Evolutionary conservation across 345 rosid species (phyloP).

Genomic region (Eucalyptus caleyi): DNA sequence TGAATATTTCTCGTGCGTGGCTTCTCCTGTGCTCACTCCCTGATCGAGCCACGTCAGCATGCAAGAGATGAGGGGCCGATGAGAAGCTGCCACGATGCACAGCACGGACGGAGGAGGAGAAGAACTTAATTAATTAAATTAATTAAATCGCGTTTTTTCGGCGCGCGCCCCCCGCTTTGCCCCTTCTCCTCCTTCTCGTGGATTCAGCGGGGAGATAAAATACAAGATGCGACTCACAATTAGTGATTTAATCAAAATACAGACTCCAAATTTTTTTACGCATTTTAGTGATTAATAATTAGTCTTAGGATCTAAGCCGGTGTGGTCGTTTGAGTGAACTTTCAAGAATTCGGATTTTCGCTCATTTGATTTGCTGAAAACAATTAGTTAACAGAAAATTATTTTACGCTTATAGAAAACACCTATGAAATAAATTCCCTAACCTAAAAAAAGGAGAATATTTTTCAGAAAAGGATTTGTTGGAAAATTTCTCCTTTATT

Average conservation of each 20-base stretch:
- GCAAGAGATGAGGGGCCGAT: not conserved
- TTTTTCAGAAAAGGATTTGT: not conserved
- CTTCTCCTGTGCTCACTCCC: not conserved
- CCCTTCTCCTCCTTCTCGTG: not conserved
- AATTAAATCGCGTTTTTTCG: too few relatives aligned
- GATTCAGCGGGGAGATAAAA: not conserved
- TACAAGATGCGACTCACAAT: not conserved
- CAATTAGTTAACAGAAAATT: fast-evolving
- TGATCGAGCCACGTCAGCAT: not conserved
- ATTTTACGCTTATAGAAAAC: too few relatives aligned
- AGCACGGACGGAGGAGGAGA: too few relatives aligned
- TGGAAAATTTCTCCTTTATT: not conserved
- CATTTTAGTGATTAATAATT: not conserved
- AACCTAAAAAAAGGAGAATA: not conserved
- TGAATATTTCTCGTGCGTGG: too few relatives aligned
- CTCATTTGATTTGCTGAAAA: not conserved
- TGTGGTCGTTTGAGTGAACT: not conserved
- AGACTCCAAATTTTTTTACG: not conserved
- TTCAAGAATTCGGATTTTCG: not conserved
- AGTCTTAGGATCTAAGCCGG: not conserved
- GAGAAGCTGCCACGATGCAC: not conserved
- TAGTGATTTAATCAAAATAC: not conserved
- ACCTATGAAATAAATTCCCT: not conserved
- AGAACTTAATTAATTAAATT: too few relatives aligned
- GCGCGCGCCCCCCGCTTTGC: not conserved